A percentile compares a stretch with the other conserved stretches of the same genome.
These are phyloP conservation scores for Physocladia obscura DNA, from an alignment of 192 early-diverging fungal genomes.

Conservation along the genomic window DNA sequence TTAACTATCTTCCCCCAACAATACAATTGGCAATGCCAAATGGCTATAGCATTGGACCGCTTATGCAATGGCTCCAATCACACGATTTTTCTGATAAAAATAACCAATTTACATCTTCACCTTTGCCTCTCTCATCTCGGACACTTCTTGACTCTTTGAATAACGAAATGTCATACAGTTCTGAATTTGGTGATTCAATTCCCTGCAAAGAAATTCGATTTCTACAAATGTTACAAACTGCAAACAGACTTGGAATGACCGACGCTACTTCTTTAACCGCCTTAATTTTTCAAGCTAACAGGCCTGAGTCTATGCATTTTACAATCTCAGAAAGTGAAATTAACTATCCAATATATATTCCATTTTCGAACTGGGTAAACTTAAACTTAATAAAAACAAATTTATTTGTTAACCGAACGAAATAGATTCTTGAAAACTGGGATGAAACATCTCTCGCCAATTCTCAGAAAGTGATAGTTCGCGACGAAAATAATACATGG, in stretches of 20 bases:
- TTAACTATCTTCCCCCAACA: constrained; percentile 18
- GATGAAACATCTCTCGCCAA: neutral
- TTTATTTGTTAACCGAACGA: neutral
- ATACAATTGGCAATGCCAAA: constrained; percentile 20
- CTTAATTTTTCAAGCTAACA: neutral
- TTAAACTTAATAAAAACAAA: too few species aligned
- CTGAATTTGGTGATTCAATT: neutral
- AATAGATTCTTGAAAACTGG: constrained; percentile 25
- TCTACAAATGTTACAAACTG: constrained; percentile 13
- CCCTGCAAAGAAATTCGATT: constrained; percentile 3
- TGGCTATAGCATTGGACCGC: neutral
- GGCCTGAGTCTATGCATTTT: constrained; percentile 24
- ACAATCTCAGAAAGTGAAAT: constrained; percentile 5
- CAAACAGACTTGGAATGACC: constrained; percentile 22
- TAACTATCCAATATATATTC: constrained; percentile 1
- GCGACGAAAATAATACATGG: neutral
- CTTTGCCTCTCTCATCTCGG: neutral
- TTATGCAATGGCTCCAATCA: neutral
- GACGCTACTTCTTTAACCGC: constrained; percentile 4
- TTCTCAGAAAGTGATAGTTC: neutral
- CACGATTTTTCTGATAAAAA: neutral
- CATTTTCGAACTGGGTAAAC: constrained; percentile 15
- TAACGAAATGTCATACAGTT: neutral
- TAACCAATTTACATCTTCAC: too few species aligned
- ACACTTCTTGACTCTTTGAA: neutral